A percentile compares a stretch with the other conserved stretches of the same genome.
Evolutionary conservation across 2,329 filamentous ascomycete genomes (phyloP).

Genomic region (Bimuria novae-zelandiae): DNA sequence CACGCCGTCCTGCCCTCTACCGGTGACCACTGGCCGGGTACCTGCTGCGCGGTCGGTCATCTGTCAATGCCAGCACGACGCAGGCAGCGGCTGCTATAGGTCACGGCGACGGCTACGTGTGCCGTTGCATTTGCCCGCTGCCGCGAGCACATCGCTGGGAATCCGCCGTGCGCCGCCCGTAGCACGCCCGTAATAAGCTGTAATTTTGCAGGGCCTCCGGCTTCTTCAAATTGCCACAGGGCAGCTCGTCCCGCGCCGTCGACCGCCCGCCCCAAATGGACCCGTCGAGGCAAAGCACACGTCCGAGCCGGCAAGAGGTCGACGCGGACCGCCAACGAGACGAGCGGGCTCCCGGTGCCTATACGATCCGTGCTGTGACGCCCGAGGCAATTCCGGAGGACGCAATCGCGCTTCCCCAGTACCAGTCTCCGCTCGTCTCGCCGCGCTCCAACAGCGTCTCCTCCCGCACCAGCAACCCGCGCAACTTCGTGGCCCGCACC

Average conservation of each 20-base stretch:
- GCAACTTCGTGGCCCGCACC: conserved; percentile 35
- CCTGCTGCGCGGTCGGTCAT: conserved; percentile 15
- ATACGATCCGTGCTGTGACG: conserved; percentile 66
- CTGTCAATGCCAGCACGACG: conserved; percentile 29
- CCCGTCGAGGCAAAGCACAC: conserved; percentile 22
- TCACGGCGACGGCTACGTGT: conserved; percentile 7
- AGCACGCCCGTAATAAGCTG: neutral
- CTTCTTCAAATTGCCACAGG: neutral
- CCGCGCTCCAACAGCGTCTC: conserved; percentile 33
- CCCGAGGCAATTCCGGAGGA: conserved; percentile 56
- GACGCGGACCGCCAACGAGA: conserved; percentile 31
- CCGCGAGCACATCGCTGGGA: neutral
- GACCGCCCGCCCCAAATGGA: conserved; percentile 35
- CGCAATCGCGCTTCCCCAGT: conserved; percentile 16
- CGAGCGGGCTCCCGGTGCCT: conserved; percentile 20
- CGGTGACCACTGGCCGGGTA: conserved; percentile 22
- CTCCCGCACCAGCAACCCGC: conserved; percentile 29
- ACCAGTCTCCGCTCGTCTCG: conserved; percentile 36
- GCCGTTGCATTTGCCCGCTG: neutral
- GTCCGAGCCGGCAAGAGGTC: conserved; percentile 29
- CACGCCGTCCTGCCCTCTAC: conserved; percentile 4
- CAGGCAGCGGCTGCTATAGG: conserved; percentile 18
- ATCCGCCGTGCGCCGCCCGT: neutral
- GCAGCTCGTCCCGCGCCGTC: neutral
- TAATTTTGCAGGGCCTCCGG: neutral